A percentile compares a stretch with the other conserved stretches of the same genome.
Conservation (phyloP, 352 stramenopile species). For the Pythium scleroteichum region DNA sequence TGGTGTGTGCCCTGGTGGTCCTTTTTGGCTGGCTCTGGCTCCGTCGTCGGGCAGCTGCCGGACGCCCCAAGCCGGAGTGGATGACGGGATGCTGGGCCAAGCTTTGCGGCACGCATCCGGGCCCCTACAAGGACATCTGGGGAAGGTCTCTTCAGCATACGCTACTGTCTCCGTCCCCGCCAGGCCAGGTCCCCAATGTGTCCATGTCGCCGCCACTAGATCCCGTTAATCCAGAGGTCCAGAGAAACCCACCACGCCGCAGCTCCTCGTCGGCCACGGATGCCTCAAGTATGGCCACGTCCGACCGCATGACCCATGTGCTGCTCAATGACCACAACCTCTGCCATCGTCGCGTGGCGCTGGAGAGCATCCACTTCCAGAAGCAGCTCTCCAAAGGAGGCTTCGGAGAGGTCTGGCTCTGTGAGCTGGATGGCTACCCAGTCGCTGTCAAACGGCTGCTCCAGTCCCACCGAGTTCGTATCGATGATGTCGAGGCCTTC, state of each 20-base stretch:
- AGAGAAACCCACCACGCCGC: conserved; percentile 29
- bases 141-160: conserved; percentile 20
- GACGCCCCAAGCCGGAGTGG: not conserved
- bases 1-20: conserved; percentile 19
- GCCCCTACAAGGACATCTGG: conserved; percentile 22
- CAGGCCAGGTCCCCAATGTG: not conserved
- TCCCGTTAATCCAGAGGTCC: conserved; percentile 1
- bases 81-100: not conserved
- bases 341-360: conserved; percentile 21
- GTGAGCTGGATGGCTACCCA: conserved; percentile 10
- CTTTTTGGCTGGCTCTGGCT: conserved; percentile 28
- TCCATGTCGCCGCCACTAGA: not conserved
- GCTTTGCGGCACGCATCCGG: conserved; percentile 3
- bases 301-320: conserved; percentile 23
- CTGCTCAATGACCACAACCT: conserved; percentile 27
- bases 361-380: conserved; percentile 28
- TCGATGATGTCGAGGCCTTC: conserved; percentile 29
- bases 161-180: conserved; percentile 20
- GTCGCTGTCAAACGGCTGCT: conserved; percentile 34
- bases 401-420: conserved; percentile 34
- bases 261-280: conserved; percentile 28
- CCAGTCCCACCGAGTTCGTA: conserved; percentile 14
- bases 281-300: conserved; percentile 3
- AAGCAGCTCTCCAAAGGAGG: conserved; percentile 26
- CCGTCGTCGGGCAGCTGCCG: conserved; percentile 17